phyloP scores from a whole-genome alignment of 2,329 filamentous ascomycete species.

The Calonectria naviculata region DNA sequence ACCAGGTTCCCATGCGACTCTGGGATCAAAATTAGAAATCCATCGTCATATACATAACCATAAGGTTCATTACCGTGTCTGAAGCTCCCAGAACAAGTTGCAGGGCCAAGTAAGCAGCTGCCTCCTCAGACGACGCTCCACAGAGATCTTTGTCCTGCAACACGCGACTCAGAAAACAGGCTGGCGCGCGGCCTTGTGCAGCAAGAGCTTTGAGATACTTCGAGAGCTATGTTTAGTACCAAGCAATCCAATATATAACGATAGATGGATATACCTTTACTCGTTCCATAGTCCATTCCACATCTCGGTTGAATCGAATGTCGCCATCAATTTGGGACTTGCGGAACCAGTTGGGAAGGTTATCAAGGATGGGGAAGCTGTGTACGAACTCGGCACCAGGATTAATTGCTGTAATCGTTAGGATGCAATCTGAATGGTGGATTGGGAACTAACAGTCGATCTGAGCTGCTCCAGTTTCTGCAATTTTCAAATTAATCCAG shows the following conservation, averaged over 20 bases:
- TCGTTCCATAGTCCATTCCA: not conserved
- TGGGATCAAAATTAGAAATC: not conserved
- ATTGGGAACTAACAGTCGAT: not conserved
- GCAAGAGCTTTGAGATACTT: not conserved
- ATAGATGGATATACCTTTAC: not conserved
- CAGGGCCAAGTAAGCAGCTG: not conserved
- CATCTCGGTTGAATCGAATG: not conserved
- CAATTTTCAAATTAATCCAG: not conserved
- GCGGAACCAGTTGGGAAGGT: not conserved
- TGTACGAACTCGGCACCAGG: not conserved
- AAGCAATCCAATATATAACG: not conserved
- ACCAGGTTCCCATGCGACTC: not conserved
- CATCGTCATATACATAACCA: rapidly evolving
- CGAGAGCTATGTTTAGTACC: not conserved
- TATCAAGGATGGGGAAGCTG: not conserved
- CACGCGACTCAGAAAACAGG: not conserved
- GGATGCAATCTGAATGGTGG: too few relatives aligned
- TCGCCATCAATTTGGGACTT: not conserved
- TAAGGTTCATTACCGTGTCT: not conserved
- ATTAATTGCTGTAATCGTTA: not conserved
- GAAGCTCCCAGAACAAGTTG: not conserved
- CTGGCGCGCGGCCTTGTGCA: not conserved
- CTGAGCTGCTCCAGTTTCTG: not conserved
- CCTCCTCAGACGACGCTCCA: not conserved
- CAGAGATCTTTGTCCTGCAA: not conserved